A percentile compares a stretch with the other conserved stretches of the same genome.
Conservation (phyloP, 768 basidiomycete genomes). For the Xerocomellus amylosporus region DNA sequence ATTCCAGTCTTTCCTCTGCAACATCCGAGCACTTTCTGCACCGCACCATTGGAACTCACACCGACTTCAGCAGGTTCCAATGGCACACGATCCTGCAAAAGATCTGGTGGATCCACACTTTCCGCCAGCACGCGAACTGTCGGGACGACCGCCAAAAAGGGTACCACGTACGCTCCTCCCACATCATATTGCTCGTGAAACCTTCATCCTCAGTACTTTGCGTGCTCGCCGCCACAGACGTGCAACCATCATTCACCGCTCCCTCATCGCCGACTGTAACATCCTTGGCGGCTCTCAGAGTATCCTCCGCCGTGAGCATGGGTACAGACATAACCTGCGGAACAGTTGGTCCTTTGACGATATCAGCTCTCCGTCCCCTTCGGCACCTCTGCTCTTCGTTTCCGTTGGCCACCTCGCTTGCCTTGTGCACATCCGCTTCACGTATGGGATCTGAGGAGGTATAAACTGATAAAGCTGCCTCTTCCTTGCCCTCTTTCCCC, state of each 20-base stretch:
- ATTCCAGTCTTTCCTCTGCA: too few relatives aligned
- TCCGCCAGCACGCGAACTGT: too few relatives aligned
- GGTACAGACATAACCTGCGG: not conserved
- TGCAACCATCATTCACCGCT: not conserved
- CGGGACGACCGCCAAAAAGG: too few relatives aligned
- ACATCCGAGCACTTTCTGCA: too few relatives aligned
- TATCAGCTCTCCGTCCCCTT: not conserved
- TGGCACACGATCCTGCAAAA: too few relatives aligned
- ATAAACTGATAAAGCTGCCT: not conserved
- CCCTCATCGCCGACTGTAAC: not conserved
- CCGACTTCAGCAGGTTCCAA: too few relatives aligned
- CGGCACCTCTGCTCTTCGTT: not conserved
- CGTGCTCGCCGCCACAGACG: conserved; percentile 9
- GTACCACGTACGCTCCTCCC: conserved; percentile 89
- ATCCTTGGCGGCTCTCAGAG: not conserved
- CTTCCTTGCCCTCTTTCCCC: conserved; percentile 6
- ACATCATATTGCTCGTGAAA: conserved; percentile 40
- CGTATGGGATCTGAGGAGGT: not conserved
- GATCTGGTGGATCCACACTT: too few relatives aligned
- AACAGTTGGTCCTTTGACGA: not conserved
- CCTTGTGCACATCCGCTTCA: not conserved
- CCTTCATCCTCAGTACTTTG: conserved; percentile 33
- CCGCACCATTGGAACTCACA: too few relatives aligned
- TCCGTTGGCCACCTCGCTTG: not conserved
- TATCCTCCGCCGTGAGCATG: not conserved